These are phyloP conservation scores for Claviceps digitariae DNA, from an alignment of 2,329 filamentous ascomycete genomes.

Conservation along the genomic window DNA sequence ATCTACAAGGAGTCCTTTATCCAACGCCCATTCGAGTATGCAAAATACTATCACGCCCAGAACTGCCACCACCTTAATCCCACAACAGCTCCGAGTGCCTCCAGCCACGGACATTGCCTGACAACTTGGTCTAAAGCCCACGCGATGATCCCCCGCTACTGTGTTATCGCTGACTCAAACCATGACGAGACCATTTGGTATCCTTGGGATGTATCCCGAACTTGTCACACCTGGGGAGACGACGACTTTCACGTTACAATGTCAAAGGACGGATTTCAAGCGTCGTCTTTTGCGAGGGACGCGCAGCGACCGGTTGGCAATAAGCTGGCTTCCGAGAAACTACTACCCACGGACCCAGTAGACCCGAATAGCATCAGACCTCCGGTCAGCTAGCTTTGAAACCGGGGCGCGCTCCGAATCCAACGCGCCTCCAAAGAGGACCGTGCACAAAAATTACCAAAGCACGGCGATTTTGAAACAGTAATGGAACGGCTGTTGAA, in stretches of 20 bases:
- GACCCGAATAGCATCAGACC: not conserved
- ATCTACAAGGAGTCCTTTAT: slow-evolving; percentile 3
- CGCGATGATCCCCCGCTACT: not conserved
- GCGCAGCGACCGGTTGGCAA: not conserved
- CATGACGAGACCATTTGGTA: not conserved
- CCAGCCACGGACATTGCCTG: too few relatives aligned
- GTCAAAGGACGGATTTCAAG: not conserved
- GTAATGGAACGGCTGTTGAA: not conserved
- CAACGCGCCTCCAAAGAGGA: not conserved
- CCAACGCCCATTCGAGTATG: not conserved
- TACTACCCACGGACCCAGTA: not conserved
- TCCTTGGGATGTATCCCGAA: not conserved
- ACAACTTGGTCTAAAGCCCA: slow-evolving; percentile 1
- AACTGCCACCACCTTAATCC: too few relatives aligned
- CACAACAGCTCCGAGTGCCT: too few relatives aligned
- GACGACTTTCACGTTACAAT: slow-evolving; percentile 2
- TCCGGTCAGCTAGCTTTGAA: too few relatives aligned
- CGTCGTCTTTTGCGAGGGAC: not conserved
- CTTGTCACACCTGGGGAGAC: slow-evolving; percentile 1
- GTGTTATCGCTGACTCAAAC: not conserved
- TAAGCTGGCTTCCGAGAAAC: not conserved
- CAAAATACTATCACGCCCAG: not conserved
- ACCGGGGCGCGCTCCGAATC: too few relatives aligned
- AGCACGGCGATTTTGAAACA: not conserved
- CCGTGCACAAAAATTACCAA: not conserved